Percentiles rank a stretch among this genome's conserved stretches.
Evolutionary conservation across 257 asterid genomes (phyloP).

Genomic region (Echites panduratus): DNA sequence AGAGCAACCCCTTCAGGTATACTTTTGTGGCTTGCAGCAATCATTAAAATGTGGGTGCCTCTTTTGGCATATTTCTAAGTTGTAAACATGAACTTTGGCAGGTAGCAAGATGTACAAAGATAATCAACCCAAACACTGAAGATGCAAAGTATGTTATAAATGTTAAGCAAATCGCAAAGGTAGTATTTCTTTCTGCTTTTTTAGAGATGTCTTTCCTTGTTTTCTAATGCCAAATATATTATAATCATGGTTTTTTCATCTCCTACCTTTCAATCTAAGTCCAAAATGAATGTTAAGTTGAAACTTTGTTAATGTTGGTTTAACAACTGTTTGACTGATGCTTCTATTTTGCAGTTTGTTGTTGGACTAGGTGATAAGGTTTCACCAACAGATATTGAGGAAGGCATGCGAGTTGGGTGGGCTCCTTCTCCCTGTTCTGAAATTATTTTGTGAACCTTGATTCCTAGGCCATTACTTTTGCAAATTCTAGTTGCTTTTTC

Average conservation of each 20-base stretch:
- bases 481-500: neutral
- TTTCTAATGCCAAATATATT: neutral
- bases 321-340: neutral
- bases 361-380: constrained; percentile 96
- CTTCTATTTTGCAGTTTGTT: constrained; percentile 59
- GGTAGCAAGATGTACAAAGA: constrained; percentile 96
- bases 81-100: constrained; percentile 17
- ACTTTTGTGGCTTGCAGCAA: neutral
- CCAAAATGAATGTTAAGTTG: neutral
- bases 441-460: neutral
- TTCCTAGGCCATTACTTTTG: neutral
- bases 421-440: constrained; percentile 14
- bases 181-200: constrained; percentile 22
- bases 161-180: constrained; percentile 82
- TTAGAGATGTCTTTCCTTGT: neutral
- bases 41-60: neutral
- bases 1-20: constrained; percentile 92
- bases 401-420: constrained; percentile 98
- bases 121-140: constrained; percentile 80
- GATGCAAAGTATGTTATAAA: constrained; percentile 78
- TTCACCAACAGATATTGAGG: constrained; percentile 97
- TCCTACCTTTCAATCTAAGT: no score
- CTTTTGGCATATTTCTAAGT: neutral
- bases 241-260: neutral
- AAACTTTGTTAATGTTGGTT: constrained; percentile 13